Evolutionary conservation across 306 rosid species (phyloP).

Genomic region (Aeschynomene evenia): DNA sequence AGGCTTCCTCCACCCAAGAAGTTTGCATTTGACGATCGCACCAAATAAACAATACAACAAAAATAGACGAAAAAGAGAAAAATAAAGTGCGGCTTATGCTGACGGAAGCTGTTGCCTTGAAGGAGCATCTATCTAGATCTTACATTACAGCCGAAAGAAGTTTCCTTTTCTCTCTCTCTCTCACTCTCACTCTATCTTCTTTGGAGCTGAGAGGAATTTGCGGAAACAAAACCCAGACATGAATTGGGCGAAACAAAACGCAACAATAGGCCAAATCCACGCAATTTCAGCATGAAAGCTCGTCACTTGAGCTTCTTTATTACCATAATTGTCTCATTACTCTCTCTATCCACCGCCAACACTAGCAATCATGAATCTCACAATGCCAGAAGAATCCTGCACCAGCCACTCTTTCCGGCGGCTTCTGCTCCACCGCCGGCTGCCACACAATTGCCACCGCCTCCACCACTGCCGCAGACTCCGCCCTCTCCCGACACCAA

Average conservation of each 20-base stretch:
- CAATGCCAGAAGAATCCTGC: constrained; percentile 58
- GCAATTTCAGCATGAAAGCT: constrained; percentile 53
- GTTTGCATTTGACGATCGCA: constrained; percentile 9
- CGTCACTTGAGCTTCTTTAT: constrained; percentile 38
- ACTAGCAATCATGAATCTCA: constrained; percentile 22
- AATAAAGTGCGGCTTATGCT: constrained; percentile 41
- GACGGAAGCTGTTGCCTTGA: constrained; percentile 58
- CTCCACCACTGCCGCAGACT: constrained; percentile 38
- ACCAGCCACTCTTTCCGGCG: constrained; percentile 79
- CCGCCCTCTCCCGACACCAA: constrained; percentile 32
- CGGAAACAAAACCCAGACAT: constrained; percentile 44
- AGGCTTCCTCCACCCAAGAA: background rate
- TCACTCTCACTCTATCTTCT: constrained; percentile 6
- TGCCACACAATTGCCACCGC: constrained; percentile 26
- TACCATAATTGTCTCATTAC: constrained; percentile 13
- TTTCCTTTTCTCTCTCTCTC: constrained; percentile 34
- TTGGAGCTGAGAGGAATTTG: constrained; percentile 22
- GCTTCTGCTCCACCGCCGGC: constrained; percentile 65
- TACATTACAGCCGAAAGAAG: constrained; percentile 54
- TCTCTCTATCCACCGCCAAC: constrained; percentile 29
- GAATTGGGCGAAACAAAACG: constrained; percentile 46
- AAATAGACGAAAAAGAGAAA: background rate
- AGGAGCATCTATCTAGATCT: constrained; percentile 68
- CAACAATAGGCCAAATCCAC: constrained; percentile 30
- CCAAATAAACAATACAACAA: background rate